phyloP scores from a whole-genome alignment of 2,329 filamentous ascomycete genomes.

The Fusarium sp. region DNA sequence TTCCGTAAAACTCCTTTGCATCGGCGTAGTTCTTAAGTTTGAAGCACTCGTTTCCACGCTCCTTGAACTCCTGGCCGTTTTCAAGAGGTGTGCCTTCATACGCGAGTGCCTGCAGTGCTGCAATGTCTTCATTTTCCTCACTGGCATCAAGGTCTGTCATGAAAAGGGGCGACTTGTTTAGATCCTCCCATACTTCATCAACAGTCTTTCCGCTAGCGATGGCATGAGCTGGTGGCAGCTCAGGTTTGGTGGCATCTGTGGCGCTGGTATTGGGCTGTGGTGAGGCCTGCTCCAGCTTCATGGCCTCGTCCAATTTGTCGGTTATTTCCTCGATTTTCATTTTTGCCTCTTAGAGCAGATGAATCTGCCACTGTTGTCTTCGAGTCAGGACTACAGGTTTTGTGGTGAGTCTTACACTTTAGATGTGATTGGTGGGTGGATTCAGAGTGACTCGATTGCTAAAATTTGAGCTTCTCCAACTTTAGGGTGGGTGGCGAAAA shows the following conservation, averaged over 20 bases:
- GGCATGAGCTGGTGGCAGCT: constrained; percentile 57
- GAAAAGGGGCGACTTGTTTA: constrained; percentile 80
- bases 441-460: constrained; percentile 16
- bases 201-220: constrained; percentile 56
- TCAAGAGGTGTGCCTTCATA: constrained; percentile 92
- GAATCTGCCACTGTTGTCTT: not conserved
- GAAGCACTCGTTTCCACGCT: constrained; percentile 92
- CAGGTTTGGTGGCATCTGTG: constrained; percentile 48
- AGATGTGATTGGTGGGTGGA: constrained; percentile 12
- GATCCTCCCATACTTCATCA: constrained; percentile 64
- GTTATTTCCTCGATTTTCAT: constrained; percentile 57
- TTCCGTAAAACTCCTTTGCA: constrained; percentile 90
- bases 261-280: not conserved
- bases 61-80: constrained; percentile 84
- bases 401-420: constrained; percentile 7
- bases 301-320: constrained; percentile 51
- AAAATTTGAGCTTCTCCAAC: constrained; percentile 41
- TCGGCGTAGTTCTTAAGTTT: constrained; percentile 77
- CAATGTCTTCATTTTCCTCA: constrained; percentile 82
- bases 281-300: constrained; percentile 36
- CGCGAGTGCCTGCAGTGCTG: constrained; percentile 87
- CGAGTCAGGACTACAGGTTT: not conserved
- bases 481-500: constrained; percentile 38
- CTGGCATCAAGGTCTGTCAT: constrained; percentile 95
- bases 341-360: not conserved